A percentile compares a stretch with the other conserved stretches of the same genome.
Evolutionary conservation across 2,329 filamentous ascomycete species (phyloP).

Genomic region (Fusarium subtropicale): DNA sequence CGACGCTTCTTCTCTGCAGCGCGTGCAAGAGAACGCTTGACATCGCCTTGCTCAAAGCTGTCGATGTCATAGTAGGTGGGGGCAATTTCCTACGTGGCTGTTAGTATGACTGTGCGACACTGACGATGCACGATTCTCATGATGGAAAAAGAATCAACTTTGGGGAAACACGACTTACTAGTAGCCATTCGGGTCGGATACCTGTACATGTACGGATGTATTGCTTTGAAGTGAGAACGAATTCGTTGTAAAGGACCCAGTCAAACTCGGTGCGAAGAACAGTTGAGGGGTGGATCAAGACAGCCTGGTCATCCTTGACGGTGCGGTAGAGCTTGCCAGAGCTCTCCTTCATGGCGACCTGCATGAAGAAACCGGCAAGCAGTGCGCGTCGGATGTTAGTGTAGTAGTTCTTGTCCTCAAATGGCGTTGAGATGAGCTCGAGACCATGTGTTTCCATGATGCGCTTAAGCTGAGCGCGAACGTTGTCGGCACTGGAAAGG

Average conservation of each 20-base stretch:
- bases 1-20: constrained; percentile 70
- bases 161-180: constrained; percentile 67
- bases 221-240: constrained; percentile 97
- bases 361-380: constrained; percentile 98
- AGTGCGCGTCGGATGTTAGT: constrained; percentile 94
- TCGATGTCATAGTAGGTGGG: constrained; percentile 91
- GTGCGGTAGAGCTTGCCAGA: constrained; percentile 92
- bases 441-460: constrained; percentile 96
- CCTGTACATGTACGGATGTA: constrained; percentile 95
- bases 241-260: constrained; percentile 99
- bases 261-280: constrained; percentile 89
- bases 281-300: constrained; percentile 92
- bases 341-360: constrained; percentile 93
- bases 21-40: constrained; percentile 74
- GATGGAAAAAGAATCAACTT: background rate
- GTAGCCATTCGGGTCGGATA: constrained; percentile 92
- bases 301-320: constrained; percentile 95
- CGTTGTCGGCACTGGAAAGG: constrained; percentile 92
- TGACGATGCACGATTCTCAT: constrained; percentile 4
- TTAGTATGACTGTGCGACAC: constrained; percentile 24
- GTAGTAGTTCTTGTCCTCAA: constrained; percentile 97
- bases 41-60: constrained; percentile 85
- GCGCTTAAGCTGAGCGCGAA: constrained; percentile 88
- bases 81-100: constrained; percentile 79
- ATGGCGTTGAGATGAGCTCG: constrained; percentile 87